These are phyloP conservation scores for Penicillium frequentans DNA, from an alignment of 2,329 filamentous ascomycete species.

Conservation along the genomic window DNA sequence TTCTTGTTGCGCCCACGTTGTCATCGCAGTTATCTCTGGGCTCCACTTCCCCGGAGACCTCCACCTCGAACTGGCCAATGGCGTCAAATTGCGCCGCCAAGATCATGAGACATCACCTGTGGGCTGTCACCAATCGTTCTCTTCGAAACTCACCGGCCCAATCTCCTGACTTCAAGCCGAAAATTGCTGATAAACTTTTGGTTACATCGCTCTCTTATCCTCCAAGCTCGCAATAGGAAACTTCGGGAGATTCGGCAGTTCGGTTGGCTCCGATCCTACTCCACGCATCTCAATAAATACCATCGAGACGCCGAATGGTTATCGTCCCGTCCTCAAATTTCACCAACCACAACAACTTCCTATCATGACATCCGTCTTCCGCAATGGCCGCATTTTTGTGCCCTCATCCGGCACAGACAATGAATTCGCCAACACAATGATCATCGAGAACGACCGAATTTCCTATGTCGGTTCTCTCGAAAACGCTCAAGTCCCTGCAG, in stretches of 20 bases:
- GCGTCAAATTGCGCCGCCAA: slow-evolving; percentile 16
- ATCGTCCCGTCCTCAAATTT: background rate
- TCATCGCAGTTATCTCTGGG: no score
- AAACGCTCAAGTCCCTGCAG: slow-evolving; percentile 21
- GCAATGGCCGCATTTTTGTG: slow-evolving; percentile 37
- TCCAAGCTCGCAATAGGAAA: slow-evolving; percentile 3
- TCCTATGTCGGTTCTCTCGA: slow-evolving; percentile 41
- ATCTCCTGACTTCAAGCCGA: background rate
- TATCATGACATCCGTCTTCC: slow-evolving; percentile 29
- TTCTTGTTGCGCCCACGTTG: no score
- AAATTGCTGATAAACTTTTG: background rate
- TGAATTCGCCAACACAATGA: slow-evolving; percentile 36
- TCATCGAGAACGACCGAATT: slow-evolving; percentile 44
- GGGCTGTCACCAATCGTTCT: background rate
- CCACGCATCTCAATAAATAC: slow-evolving; percentile 12
- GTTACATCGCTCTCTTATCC: background rate
- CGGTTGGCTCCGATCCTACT: background rate
- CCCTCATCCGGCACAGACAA: slow-evolving; percentile 10
- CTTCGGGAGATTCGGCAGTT: slow-evolving; percentile 9
- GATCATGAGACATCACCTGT: background rate
- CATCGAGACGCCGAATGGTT: background rate
- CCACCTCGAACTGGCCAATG: slow-evolving; percentile 8
- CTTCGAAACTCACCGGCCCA: background rate
- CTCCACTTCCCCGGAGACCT: slow-evolving; percentile 1
- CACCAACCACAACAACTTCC: background rate